Evolutionary conservation across 345 rosid species (phyloP), one percentile per base, ranked within the genome.

Genomic region (Salix udensis): DNA sequence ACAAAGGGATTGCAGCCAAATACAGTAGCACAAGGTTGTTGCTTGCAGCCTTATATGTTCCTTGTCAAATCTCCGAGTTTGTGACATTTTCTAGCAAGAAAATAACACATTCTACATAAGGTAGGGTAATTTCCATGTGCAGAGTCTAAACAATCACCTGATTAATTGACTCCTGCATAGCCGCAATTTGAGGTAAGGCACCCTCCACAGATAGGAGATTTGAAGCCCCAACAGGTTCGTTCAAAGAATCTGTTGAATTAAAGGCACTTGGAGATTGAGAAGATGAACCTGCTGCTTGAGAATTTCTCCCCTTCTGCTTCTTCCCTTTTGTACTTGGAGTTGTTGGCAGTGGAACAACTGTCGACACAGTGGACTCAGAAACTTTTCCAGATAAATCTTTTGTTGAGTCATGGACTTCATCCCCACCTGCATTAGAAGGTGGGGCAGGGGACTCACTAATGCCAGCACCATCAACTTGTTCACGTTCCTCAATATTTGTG

Each of bases 81-180:
- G 19, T 18, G 58, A 19, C 58, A 52, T 18, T 19, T 2, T 52
- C 58, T 19, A 52, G 23, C 58, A 52, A 52, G 58, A 52, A 52
- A 52, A 52, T 52, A 52, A 18, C 58, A 52, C 58, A 52, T 52
- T n/a, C 21, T 18, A 19, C 1, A 2, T 28, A 74, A 18, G 30
- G 26, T 60, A 8, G 26, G 6, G 8, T 12, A 52, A 8, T 58
- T 64, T 71, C 64, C 24, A 28, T 2, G 40, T 44, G 67, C 65
- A 26, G 19, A 69, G 68, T 8, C 14, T 26, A 40, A 31, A 46
- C 24, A 67, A 73, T 87, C 68, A 94, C 98, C 97, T 94, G 97
- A 89, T 88, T 88, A 77, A 94, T 85, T 72, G 72, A 86, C 73
- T 89, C 88, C 79, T 89, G 93, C 92, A 91, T 84, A 6, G 92